Evolutionary conservation across 495 filamentous ascomycete species (phyloP), one percentile per base, ranked within the genome.

Genomic region (Gamarada debralockiae): DNA sequence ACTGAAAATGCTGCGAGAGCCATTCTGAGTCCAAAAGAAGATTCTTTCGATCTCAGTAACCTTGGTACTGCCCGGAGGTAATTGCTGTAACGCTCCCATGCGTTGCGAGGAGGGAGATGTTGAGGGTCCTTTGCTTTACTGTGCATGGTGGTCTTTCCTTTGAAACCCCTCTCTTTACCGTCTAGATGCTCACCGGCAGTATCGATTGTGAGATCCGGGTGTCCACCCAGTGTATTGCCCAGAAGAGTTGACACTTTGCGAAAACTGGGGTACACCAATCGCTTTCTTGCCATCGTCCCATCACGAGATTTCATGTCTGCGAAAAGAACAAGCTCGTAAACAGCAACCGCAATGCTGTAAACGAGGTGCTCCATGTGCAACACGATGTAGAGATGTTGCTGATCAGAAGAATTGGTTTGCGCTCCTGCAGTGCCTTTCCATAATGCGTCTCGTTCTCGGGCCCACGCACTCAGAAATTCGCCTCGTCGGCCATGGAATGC

Each of bases 21-120:
- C 12, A 80, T 81, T 14, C 88, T 74, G 50, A 91, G 81, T 0
- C 87, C 88, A 57, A 89, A 92, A 0, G 68, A 62, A 0, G 85
- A 88, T 48, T 86, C 81, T 20, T 77, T 66, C 0, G 85, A 89
- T 2, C 81, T 72, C 1, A 92, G 63, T 37, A 86, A 72, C 14
- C 65, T 62, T 0, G 81, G 70, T 10, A 86, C 59, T 3, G 67
- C 58, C 15, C 88, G 73, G 10, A 91, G 50, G 2, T 63, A 66
- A 53, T 88, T 76, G 0, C 84, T 84, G 23, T 78, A 61, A 14
- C 68, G 78, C 63, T 92, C 69, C 67, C 81, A 83, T 1, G 56
- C 33, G 15, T 77, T 88, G 15, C 70, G 64, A 1, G 89, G 80
- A 0, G 83, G 82, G 1, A 91, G 70, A 61, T 91, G 88, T 59